Conservation (phyloP, 305 asterid genomes). For the Fraxinus floribunda region DNA sequence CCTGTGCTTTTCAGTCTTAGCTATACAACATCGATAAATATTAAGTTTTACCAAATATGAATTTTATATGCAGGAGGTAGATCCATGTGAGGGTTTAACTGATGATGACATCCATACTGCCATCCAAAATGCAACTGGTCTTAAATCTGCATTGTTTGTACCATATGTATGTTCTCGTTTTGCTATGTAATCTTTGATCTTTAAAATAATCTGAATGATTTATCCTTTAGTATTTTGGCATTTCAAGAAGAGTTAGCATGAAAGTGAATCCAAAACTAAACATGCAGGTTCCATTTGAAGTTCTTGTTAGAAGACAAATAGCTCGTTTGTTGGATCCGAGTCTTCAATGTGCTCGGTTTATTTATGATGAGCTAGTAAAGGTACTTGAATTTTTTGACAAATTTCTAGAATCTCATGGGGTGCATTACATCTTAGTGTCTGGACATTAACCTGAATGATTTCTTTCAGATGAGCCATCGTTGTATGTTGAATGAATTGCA, state of each 20-base stretch:
- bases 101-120: slow-evolving; percentile 90
- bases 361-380: slow-evolving; percentile 84
- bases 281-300: slow-evolving; percentile 84
- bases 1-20: slow-evolving; percentile 1
- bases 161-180: slow-evolving; percentile 58
- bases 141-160: slow-evolving; percentile 75
- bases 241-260: slow-evolving; percentile 13
- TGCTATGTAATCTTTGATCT: slow-evolving; percentile 1
- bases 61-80: slow-evolving; percentile 59
- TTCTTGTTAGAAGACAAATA: slow-evolving; percentile 76
- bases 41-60: background rate
- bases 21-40: background rate
- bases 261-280: slow-evolving; percentile 16
- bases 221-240: background rate
- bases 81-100: slow-evolving; percentile 83
- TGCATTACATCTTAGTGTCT: slow-evolving; percentile 24
- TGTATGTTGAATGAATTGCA: slow-evolving; percentile 73
- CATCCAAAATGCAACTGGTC: slow-evolving; percentile 86
- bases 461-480: slow-evolving; percentile 71
- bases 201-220: background rate
- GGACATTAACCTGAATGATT: slow-evolving; percentile 23
- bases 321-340: slow-evolving; percentile 90
- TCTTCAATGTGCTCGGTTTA: slow-evolving; percentile 86
- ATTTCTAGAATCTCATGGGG: background rate
- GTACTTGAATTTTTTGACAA: slow-evolving; percentile 31